Evolutionary conservation across 1,284 basidiomycete species (phyloP), one percentile per base, ranked within the genome.

Genomic region (Xerocomus minutiporus): DNA sequence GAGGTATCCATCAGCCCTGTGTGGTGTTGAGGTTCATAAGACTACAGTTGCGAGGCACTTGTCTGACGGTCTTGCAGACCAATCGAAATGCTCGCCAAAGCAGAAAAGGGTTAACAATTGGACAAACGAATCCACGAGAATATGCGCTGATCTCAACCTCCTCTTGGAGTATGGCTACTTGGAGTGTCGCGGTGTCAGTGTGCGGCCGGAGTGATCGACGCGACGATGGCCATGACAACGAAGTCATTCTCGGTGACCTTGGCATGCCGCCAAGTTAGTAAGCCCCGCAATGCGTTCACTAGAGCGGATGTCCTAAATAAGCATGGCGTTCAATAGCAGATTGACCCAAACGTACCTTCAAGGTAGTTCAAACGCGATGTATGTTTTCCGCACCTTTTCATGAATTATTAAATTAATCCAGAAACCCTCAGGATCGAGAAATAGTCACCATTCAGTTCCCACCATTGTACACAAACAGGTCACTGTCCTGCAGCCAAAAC

Each of bases 401-500:
- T 39, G 23, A 26, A 40, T 25, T 8, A 15, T 9, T 40, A 8
- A 40, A 12, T 26, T 38, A 5, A 38, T 8, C 35, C n/a, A n/a
- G 31, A 32, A 12, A 11, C 12, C 31, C n/a, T 36, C 13, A 35
- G 5, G 3, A 35, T 35, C 15, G 34, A 35, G 34, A 31, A 11
- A 12, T 12, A 35, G 6, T 39, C 8, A 23, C 17, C 1, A 28
- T 35, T 8, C 2, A 9, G n/a, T 25, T 34, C 44, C 12, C 59
- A 41, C 48, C 44, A 39, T 49, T 15, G 28, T 44, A 44, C 7
- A 45, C 28, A 28, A 31, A 20, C 23, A 7, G 68, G 80, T 64
- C 61, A 83, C 81, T 83, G 48, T 77, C 76, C 61, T 85, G 83
- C 42, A 84, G 69, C 81, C 38, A 83, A 88, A 13, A 57, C 79